phyloP scores from a whole-genome alignment of 1,139 yeast species.

The Meyerozyma athensensis region DNA sequence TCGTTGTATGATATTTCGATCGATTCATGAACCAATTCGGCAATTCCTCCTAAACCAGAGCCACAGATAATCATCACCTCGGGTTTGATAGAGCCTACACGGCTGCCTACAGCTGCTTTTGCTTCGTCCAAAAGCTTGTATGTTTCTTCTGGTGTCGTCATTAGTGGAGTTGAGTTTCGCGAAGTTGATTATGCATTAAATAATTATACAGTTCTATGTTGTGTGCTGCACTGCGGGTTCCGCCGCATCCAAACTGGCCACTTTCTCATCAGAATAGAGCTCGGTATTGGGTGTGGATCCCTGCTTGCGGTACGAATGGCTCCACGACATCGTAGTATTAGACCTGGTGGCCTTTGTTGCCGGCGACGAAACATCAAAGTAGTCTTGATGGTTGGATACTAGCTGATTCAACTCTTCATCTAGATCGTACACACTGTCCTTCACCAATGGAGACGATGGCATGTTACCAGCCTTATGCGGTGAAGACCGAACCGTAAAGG shows the following conservation, averaged over 20 bases:
- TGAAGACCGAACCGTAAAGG: slow-evolving; percentile 24
- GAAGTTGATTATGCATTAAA: not conserved
- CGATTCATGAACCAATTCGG: slow-evolving; percentile 44
- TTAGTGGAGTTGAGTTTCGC: not conserved
- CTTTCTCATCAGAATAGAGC: slow-evolving; percentile 24
- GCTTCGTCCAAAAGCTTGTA: slow-evolving; percentile 18
- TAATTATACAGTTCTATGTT: not conserved
- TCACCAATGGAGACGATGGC: slow-evolving; percentile 40
- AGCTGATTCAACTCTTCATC: slow-evolving; percentile 20
- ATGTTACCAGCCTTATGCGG: slow-evolving; percentile 27
- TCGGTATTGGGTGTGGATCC: slow-evolving; percentile 33
- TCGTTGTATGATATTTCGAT: slow-evolving; percentile 56
- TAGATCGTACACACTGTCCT: slow-evolving; percentile 10
- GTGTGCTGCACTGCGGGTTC: not conserved
- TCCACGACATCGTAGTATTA: slow-evolving; percentile 35
- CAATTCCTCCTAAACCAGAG: slow-evolving; percentile 88
- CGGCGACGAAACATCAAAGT: slow-evolving; percentile 25
- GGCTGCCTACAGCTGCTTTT: slow-evolving; percentile 13
- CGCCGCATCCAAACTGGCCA: not conserved
- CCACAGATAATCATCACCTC: slow-evolving; percentile 84
- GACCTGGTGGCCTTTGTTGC: slow-evolving; percentile 30
- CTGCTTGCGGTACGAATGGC: slow-evolving; percentile 16
- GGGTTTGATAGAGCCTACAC: slow-evolving; percentile 30
- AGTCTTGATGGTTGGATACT: slow-evolving; percentile 10
- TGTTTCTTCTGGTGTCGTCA: slow-evolving; percentile 3